phyloP scores from a whole-genome alignment of 768 basidiomycete genomes.

The Russula brevipes region DNA sequence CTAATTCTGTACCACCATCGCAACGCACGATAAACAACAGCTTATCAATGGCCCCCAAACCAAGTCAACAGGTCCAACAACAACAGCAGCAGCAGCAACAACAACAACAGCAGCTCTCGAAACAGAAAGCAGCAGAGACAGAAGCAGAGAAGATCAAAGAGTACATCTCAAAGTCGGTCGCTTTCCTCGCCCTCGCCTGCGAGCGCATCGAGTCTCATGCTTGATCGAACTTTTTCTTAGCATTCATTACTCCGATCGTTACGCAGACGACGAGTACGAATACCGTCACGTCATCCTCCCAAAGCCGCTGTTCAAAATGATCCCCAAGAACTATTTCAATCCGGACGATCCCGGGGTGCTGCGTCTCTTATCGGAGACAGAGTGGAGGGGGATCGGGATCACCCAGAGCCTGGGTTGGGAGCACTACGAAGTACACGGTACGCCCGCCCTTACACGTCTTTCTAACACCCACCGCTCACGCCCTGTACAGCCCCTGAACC shows the following conservation, averaged over 20 bases:
- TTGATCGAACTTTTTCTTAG: slow-evolving; percentile 35
- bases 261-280: slow-evolving; percentile 88
- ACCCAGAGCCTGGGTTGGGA: slow-evolving; percentile 96
- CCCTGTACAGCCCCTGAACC: slow-evolving; percentile 71
- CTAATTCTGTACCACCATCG: background rate
- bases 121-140: slow-evolving; percentile 23
- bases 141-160: slow-evolving; percentile 47
- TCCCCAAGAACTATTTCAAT: slow-evolving; percentile 82
- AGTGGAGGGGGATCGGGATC: slow-evolving; percentile 97
- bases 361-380: slow-evolving; percentile 75
- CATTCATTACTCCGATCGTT: slow-evolving; percentile 88
- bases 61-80: slow-evolving; percentile 18
- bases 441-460: slow-evolving; percentile 5
- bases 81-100: slow-evolving; percentile 22
- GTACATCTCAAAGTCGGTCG: slow-evolving; percentile 67
- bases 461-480: background rate
- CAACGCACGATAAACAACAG: background rate
- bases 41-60: slow-evolving; percentile 22
- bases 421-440: slow-evolving; percentile 96
- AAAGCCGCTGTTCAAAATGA: slow-evolving; percentile 87
- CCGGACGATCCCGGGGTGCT: slow-evolving; percentile 68
- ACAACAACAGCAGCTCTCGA: slow-evolving; percentile 20
- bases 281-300: slow-evolving; percentile 97
- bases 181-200: background rate
- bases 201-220: slow-evolving; percentile 12